These are phyloP conservation scores for Aureobasidium namibiae DNA, from an alignment of 2,329 filamentous ascomycete species.

Conservation along the genomic window DNA sequence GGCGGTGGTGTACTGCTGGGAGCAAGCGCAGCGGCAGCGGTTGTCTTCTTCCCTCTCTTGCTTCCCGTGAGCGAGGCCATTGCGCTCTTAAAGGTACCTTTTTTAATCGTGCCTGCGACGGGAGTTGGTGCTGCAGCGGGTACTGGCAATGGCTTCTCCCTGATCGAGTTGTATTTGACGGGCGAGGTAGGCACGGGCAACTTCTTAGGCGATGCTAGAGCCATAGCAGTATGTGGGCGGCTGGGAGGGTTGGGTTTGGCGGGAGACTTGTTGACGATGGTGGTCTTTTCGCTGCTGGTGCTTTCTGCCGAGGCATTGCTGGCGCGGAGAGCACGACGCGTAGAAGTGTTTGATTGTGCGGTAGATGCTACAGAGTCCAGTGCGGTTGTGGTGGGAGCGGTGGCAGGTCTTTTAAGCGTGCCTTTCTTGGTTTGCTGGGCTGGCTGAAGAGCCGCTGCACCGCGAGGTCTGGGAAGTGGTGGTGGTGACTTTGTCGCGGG, in stretches of 20 bases:
- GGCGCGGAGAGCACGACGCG: background rate
- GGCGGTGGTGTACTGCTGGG: slow-evolving; percentile 23
- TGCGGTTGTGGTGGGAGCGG: slow-evolving; percentile 28
- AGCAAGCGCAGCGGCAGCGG: slow-evolving; percentile 38
- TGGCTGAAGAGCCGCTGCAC: background rate
- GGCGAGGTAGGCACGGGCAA: slow-evolving; percentile 8
- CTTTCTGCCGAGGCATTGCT: slow-evolving; percentile 31
- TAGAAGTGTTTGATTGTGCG: slow-evolving; percentile 41
- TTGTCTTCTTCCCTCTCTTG: slow-evolving; percentile 31
- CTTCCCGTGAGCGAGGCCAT: slow-evolving; percentile 42
- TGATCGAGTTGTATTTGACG: slow-evolving; percentile 5
- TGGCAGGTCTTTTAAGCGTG: slow-evolving; percentile 11
- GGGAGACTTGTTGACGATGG: slow-evolving; percentile 48
- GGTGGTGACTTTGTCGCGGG: slow-evolving; percentile 27
- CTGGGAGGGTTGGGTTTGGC: slow-evolving; percentile 25
- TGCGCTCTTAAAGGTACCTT: slow-evolving; percentile 47
- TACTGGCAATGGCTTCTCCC: slow-evolving; percentile 24
- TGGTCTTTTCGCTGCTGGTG: slow-evolving; percentile 53
- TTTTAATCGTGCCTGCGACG: slow-evolving; percentile 37
- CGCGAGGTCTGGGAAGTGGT: slow-evolving; percentile 2
- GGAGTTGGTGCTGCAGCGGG: slow-evolving; percentile 1
- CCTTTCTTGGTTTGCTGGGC: background rate
- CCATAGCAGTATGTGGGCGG: slow-evolving; percentile 27
- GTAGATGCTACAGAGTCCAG: slow-evolving; percentile 49
- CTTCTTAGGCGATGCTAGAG: slow-evolving; percentile 15